Base-by-base conservation (phyloP, 2,329 filamentous ascomycete genomes). In the Arachnomyces sp. region DNA sequence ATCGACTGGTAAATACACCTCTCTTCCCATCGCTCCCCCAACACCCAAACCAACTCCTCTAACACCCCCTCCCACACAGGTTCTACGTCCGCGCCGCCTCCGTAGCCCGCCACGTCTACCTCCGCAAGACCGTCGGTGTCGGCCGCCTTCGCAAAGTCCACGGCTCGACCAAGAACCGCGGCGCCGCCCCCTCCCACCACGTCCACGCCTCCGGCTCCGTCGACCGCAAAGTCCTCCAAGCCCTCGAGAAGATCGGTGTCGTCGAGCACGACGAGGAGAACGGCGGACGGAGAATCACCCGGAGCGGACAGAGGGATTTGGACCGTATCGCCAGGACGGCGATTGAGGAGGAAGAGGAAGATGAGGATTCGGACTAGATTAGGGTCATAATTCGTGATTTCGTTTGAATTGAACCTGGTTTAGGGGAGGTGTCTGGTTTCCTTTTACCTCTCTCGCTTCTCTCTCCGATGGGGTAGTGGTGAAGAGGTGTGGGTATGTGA, bases 111-210 rank as follows among this genome's bases (percentile, higher is more conserved):
- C 90, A 96, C 79, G 82, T 98, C 77, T 98, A 98, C 80, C 79
- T 98, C 70, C 85, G 92, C 76, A 98, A 98, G 81, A 95, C 89
- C 51, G 89, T 98, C 66, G 92, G 92, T 79, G 87, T 98, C 58
- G 92, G 92, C 73, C 88, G 92, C 66, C 82, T 98, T 60, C 84
- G 90, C 71, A 94, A 94, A 77, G 84, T 84, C 54, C 92, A 98
- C 81, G 92, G 88, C 61, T 84, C 80, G 59, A 84, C 84, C 76
- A 95, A 94, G 82, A 98, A 96, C 84, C 88, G 92, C 59, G 92
- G 92, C 61, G 80, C 80, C 59, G 80, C 84, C 57, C 92, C 92
- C 66, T 86, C 81, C 53, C 82, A 94, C 74, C 92, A 98, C 79
- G 86, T 94, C 61, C 84, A 95, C 67, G 92, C 89, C 69, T 89